Evolutionary conservation across 2,329 filamentous ascomycete species (phyloP).

Genomic region (Lasiodiplodia hormozganensis): DNA sequence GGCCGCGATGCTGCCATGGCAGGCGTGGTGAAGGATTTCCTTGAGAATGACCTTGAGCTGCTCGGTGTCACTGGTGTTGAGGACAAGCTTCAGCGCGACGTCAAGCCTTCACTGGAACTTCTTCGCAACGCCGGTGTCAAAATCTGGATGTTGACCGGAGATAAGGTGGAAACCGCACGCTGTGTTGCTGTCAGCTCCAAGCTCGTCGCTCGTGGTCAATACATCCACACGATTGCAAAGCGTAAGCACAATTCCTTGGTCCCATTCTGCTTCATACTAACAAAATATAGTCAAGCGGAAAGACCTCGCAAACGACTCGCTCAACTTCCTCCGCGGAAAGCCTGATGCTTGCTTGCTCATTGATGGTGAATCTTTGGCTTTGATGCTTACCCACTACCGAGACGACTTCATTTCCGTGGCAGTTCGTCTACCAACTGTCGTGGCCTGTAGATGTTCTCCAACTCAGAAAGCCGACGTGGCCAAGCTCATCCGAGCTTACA

Average conservation of each 20-base stretch:
- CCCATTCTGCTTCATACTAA: conserved; percentile 30
- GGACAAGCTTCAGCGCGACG: conserved; percentile 93
- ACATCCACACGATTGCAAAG: conserved; percentile 91
- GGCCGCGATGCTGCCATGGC: conserved; percentile 84
- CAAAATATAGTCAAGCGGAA: conserved; percentile 69
- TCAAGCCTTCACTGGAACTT: conserved; percentile 93
- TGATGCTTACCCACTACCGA: conserved; percentile 84
- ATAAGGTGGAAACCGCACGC: conserved; percentile 96
- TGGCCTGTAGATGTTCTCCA: conserved; percentile 95
- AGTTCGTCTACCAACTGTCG: conserved; percentile 86
- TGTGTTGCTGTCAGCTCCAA: conserved; percentile 97
- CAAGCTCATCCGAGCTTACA: conserved; percentile 85
- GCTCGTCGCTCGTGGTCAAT: conserved; percentile 89
- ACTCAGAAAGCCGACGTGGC: conserved; percentile 97
- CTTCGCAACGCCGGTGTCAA: conserved; percentile 97
- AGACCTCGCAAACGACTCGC: conserved; percentile 82
- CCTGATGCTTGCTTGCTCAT: conserved; percentile 87
- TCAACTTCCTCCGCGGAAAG: conserved; percentile 88
- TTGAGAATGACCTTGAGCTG: conserved; percentile 89
- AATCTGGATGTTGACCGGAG: conserved; percentile 99
- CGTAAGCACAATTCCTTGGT: conserved; percentile 39
- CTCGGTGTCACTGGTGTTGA: conserved; percentile 98
- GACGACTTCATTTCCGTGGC: conserved; percentile 87
- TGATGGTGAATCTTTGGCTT: conserved; percentile 86
- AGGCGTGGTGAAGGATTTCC: conserved; percentile 76